Evolutionary conservation across 106 monocot species (phyloP), one percentile per base, ranked within the genome.

Genomic region (Alisma plantagoaquatica): DNA sequence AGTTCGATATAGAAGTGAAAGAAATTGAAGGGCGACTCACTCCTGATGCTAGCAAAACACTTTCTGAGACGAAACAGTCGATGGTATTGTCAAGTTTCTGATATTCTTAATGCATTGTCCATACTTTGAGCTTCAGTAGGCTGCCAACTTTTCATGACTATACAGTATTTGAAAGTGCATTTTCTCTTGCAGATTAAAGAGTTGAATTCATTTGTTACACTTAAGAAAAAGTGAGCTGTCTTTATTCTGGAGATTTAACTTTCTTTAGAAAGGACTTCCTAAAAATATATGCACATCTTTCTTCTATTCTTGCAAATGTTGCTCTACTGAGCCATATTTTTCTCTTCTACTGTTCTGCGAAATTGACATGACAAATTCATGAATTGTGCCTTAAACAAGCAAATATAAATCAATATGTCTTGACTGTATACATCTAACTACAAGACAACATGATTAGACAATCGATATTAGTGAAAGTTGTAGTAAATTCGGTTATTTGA

Each of bases 181-280:
- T 11, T 38, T 63, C 10, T 68, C 58, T 71, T 69, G 52, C 79
- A 84, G 84, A 79, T 84, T 55, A 84, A 84, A 65, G 84, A 84
- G 54, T 51, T 84, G 43, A 84, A 79, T 51, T 79, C 79, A 23
- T 84, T 63, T 57, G 84, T 84, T 57, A 75, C 75, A 49, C 72
- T 79, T 10, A 84, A 84, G 72, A 79, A 84, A 46, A 75, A 76
- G 84, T 84, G 61, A 79, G 84, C 78, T 52, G 22, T 2, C 5
- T 2, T 53, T 53, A 24, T 1, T n/a, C 15, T 41, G 41, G 41
- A 41, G 41, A 41, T 41, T 16, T 11, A n/a, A n/a, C n/a, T n/a
- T n/a, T n/a, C n/a, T n/a, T n/a, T n/a, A n/a, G n/a, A n/a, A n/a
- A n/a, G n/a, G n/a, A n/a, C n/a, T n/a, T n/a, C n/a, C n/a, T n/a